phyloP scores from a whole-genome alignment of 352 stramenopile genomes.

The Phytopythium sindhum region DNA sequence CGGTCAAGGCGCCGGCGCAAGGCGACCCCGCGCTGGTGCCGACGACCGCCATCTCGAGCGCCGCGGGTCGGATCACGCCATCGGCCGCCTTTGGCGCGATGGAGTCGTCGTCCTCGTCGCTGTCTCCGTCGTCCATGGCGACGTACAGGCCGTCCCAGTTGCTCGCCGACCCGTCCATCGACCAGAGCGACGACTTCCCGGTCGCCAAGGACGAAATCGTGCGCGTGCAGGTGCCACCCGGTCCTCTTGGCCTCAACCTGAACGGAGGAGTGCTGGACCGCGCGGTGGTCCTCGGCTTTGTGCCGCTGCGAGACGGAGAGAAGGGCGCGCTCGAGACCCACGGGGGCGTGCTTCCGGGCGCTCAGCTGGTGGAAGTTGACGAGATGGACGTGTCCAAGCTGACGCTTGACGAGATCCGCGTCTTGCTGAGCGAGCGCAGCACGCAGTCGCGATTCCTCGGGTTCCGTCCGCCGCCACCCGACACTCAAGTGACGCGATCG shows the following conservation, averaged over 20 bases:
- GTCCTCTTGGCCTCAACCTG: conserved; percentile 55
- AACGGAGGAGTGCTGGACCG: conserved; percentile 28
- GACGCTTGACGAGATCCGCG: conserved; percentile 40
- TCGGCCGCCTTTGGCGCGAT: background rate
- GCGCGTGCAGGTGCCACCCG: conserved; percentile 38
- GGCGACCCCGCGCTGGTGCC: conserved; percentile 11
- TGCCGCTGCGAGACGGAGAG: conserved; percentile 45
- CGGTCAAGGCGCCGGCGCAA: background rate
- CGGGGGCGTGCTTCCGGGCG: conserved; percentile 35
- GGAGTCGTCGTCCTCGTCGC: conserved; percentile 1
- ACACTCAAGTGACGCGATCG: background rate
- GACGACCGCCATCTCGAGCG: conserved; percentile 4
- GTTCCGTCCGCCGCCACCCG: conserved; percentile 38
- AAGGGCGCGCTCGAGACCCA: conserved; percentile 38
- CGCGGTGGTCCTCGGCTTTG: conserved; percentile 63
- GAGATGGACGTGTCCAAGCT: conserved; percentile 46
- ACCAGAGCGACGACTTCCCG: background rate
- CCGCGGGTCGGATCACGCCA: background rate
- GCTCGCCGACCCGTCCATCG: background rate
- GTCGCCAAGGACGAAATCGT: conserved; percentile 13
- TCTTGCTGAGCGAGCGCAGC: conserved; percentile 30
- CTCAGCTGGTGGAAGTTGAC: conserved; percentile 61
- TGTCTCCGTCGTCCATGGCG: background rate
- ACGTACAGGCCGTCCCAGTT: background rate
- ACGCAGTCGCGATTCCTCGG: conserved; percentile 30